Percentiles rank a stretch among this genome's conserved stretches.
Evolutionary conservation across 139 green algal genomes (phyloP).

Genomic region (Auxenochlorella protothecoides): DNA sequence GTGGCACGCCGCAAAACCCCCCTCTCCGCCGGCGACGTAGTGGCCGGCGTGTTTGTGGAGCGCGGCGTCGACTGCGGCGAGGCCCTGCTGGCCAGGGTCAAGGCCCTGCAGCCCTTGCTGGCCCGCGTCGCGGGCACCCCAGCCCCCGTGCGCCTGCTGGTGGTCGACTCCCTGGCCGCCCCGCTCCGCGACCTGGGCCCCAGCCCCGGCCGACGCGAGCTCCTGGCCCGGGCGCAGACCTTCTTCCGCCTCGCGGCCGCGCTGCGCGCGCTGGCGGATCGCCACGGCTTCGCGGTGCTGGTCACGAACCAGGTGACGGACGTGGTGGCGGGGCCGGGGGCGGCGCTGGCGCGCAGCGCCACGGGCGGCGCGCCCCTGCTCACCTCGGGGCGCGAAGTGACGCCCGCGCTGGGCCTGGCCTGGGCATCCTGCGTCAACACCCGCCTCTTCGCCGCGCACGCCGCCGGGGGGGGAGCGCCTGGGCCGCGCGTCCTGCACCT

Average conservation of each 20-base stretch:
- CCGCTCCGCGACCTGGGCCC: constrained; percentile 45
- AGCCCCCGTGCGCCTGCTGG: constrained; percentile 36
- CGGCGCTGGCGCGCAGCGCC: neutral
- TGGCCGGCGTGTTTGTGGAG: constrained; percentile 42
- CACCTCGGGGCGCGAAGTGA: constrained; percentile 38
- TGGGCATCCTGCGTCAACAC: constrained; percentile 67
- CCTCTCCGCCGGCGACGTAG: no score
- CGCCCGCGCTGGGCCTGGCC: constrained; percentile 58
- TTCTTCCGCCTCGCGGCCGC: constrained; percentile 43
- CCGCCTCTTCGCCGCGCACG: constrained; percentile 36
- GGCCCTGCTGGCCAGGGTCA: constrained; percentile 31
- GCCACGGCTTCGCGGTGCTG: constrained; percentile 45
- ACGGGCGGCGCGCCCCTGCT: constrained; percentile 27
- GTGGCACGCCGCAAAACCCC: no score
- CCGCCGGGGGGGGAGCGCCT: no score
- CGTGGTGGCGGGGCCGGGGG: constrained; percentile 6
- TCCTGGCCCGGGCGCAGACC: constrained; percentile 36
- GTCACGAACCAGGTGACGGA: constrained; percentile 61
- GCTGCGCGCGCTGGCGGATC: constrained; percentile 30
- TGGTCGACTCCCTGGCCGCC: constrained; percentile 66
- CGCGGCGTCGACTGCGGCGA: constrained; percentile 18
- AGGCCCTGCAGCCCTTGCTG: constrained; percentile 10
- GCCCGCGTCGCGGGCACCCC: neutral
- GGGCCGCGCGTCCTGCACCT: no score
- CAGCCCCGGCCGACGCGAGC: constrained; percentile 7